These are phyloP conservation scores for Ophiostoma piceae DNA, from an alignment of 2,329 filamentous ascomycete species.

Conservation along the genomic window DNA sequence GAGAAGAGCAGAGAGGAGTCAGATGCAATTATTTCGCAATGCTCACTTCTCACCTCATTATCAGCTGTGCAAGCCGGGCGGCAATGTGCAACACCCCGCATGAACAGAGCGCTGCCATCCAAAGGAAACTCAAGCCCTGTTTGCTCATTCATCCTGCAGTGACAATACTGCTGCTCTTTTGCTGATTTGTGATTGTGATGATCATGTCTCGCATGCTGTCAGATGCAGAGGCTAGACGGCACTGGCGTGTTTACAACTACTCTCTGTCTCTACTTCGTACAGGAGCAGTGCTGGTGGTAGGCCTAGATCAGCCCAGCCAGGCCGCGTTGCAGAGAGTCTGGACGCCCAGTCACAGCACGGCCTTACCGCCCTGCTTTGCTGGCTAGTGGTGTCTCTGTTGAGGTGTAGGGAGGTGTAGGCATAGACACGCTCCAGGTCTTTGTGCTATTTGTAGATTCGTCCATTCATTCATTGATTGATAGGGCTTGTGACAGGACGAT, in stretches of 20 bases:
- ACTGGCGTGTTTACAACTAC: not conserved
- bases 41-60: no score
- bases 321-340: not conserved
- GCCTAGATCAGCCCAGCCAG: not conserved
- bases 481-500: slow-evolving; percentile 5
- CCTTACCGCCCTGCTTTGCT: not conserved
- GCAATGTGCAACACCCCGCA: not conserved
- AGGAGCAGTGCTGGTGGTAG: not conserved
- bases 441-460: slow-evolving; percentile 2
- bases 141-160: not conserved
- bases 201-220: slow-evolving; percentile 7
- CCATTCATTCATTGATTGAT: not conserved
- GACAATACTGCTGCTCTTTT: not conserved
- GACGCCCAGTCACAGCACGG: not conserved
- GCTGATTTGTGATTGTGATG: not conserved
- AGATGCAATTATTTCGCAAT: not conserved
- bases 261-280: not conserved
- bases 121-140: not conserved
- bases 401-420: not conserved
- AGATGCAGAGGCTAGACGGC: not conserved
- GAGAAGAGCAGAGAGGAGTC: not conserved
- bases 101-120: not conserved
- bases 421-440: not conserved
- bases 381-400: not conserved
- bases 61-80: not conserved